Evolutionary conservation across 1,284 basidiomycete species (phyloP).

Genomic region (Moesziomyces antarcticus): DNA sequence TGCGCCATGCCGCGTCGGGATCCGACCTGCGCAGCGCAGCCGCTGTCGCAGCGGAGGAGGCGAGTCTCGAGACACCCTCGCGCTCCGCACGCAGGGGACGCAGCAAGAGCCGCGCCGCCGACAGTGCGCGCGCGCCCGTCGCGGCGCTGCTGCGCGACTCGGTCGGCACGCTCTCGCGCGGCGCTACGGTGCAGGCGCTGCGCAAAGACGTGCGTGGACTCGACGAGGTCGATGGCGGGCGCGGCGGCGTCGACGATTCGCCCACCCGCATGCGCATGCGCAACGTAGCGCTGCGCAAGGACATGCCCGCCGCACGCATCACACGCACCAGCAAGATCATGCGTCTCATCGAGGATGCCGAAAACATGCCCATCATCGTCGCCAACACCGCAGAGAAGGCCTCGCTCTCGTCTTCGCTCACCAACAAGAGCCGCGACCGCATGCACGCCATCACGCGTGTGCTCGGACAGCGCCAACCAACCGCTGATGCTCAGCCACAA

Average conservation of each 20-base stretch:
- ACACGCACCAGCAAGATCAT: constrained; percentile 46
- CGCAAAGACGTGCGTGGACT: constrained; percentile 11
- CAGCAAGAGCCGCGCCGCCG: not conserved
- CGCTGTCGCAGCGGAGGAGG: constrained; percentile 1
- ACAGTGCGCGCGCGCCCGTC: constrained; percentile 2
- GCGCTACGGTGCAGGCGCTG: constrained; percentile 8
- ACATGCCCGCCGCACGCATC: constrained; percentile 21
- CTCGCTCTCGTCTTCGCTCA: constrained; percentile 21
- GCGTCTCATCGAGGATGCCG: constrained; percentile 40
- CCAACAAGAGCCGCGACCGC: constrained; percentile 18
- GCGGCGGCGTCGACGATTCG: constrained; percentile 12
- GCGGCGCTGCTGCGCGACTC: constrained; percentile 15
- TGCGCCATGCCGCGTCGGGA: constrained; percentile 19
- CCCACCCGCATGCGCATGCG: constrained; percentile 11
- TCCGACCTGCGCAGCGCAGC: constrained; percentile 11
- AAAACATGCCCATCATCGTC: constrained; percentile 17
- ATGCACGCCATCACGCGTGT: constrained; percentile 43
- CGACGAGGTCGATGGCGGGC: constrained; percentile 6
- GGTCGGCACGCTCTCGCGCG: constrained; percentile 13
- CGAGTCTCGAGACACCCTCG: constrained; percentile 23
- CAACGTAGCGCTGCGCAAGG: constrained; percentile 20
- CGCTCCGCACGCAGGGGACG: constrained; percentile 5
- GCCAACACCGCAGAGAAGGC: not conserved
- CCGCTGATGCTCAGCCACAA: not conserved
- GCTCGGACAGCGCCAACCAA: constrained; percentile 21